Base-by-base conservation (phyloP, 1,139 yeast genomes). In the Pichia sp. region DNA sequence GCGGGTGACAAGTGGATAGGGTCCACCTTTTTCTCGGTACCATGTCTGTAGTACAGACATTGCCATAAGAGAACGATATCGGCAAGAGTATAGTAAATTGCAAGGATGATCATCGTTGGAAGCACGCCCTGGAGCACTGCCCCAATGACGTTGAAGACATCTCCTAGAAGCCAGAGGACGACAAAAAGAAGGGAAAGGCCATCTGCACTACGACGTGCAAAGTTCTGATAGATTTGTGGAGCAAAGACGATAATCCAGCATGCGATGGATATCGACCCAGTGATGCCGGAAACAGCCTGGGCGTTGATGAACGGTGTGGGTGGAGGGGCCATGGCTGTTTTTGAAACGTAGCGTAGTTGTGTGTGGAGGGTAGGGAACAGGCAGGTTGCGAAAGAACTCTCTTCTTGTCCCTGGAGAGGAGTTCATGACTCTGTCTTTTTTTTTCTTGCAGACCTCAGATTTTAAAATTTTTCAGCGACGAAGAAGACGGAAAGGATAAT, bases 241-340 rank as follows among this genome's bases (percentile, higher is more conserved):
- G 96, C 95, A 75, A 93, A 93, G 29, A 93, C 98, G 53, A 93
- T 90, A 59, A 93, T 87, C 99, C 99, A 93, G 70, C 98, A 93
- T 19, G 97, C 96, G 46, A 93, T 80, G 16, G 98, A 92, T 49
- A 93, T 89, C 29, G 96, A 87, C 26, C 97, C 97, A 26, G 93
- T 81, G 58, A 90, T 87, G 5, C 96, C 96, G 67, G 95, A 85
- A 43, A 90, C 82, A 8, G 89, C 88, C 62, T 83, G 82, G n/a
- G 90, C 84, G 63, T 85, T 88, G 56, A 87, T 73, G 41, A 79
- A 76, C 36, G 85, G 58, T 2, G 71, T 80, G 11, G 90, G 88
- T 34, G 86, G 85, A 49, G 86, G 85, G 47, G 82, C 81, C 78
- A 67, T 67, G 26, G 40, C 44, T 38, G 34, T 19, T 29, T 11